Conservation (phyloP, 2,329 filamentous ascomycete species). For the Clarireedia homoeocarpa region DNA sequence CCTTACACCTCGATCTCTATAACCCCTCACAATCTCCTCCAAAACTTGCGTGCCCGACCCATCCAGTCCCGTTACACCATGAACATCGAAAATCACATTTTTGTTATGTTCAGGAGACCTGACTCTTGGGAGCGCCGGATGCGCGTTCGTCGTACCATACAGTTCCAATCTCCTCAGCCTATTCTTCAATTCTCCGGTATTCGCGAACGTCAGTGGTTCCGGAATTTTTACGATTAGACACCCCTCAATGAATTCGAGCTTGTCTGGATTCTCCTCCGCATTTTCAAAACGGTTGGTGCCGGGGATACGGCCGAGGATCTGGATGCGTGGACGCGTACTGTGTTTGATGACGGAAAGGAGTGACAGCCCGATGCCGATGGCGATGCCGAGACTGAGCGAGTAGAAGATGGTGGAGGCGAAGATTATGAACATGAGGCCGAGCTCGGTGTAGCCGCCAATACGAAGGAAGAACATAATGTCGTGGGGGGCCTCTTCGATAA, state of each 20-base stretch:
- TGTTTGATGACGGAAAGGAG: slow-evolving; percentile 85
- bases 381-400: slow-evolving; percentile 87
- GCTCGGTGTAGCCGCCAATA: slow-evolving; percentile 79
- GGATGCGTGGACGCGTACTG: slow-evolving; percentile 85
- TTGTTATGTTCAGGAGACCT: slow-evolving; percentile 73
- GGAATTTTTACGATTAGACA: slow-evolving; percentile 96
- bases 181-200: slow-evolving; percentile 85
- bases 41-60: slow-evolving; percentile 90
- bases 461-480: slow-evolving; percentile 84
- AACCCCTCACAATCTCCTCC: slow-evolving; percentile 76
- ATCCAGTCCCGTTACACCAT: slow-evolving; percentile 92
- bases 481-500: slow-evolving; percentile 91
- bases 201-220: slow-evolving; percentile 92
- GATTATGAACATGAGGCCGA: slow-evolving; percentile 82
- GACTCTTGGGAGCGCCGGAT: slow-evolving; percentile 78
- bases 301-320: slow-evolving; percentile 85
- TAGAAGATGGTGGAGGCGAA: slow-evolving; percentile 91
- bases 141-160: slow-evolving; percentile 78
- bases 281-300: slow-evolving; percentile 82
- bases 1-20: slow-evolving; percentile 66
- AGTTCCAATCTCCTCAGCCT: slow-evolving; percentile 76
- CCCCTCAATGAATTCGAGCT: slow-evolving; percentile 82
- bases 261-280: slow-evolving; percentile 63
- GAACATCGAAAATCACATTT: slow-evolving; percentile 94
- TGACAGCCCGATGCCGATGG: slow-evolving; percentile 85